phyloP scores from a whole-genome alignment of 176 grass and related monocot species.

The Oryza rufipogon region DNA sequence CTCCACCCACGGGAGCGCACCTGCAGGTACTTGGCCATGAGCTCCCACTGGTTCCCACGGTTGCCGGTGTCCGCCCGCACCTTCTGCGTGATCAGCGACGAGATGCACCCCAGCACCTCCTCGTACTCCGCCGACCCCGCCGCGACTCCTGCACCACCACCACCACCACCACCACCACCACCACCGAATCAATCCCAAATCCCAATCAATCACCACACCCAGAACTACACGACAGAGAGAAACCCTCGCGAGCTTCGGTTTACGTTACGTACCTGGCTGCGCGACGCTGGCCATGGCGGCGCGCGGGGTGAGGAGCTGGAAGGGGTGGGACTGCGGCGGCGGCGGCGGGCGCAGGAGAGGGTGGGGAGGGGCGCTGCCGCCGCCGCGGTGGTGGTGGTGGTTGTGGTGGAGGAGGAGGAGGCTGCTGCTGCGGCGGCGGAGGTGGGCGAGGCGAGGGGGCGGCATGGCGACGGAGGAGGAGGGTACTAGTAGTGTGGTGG shows the following conservation, averaged over 20 bases:
- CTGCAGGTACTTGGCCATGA: conserved; percentile 86
- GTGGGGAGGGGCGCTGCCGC: background rate
- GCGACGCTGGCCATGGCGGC: conserved; percentile 50
- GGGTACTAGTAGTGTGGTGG: conserved; percentile 14
- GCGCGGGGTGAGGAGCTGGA: conserved; percentile 16
- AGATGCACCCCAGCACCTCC: conserved; percentile 71
- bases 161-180: background rate
- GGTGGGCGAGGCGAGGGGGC: conserved; percentile 35
- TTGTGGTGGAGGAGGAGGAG: conserved; percentile 23
- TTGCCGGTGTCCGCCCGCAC: conserved; percentile 66
- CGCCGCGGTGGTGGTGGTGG: background rate
- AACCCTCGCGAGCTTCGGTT: background rate
- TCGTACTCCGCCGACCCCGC: conserved; percentile 63
- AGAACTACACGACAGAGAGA: background rate
- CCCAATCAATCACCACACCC: background rate
- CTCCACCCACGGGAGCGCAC: conserved; percentile 28
- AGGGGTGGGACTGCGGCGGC: background rate
- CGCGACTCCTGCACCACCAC: conserved; percentile 26
- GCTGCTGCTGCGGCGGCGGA: conserved; percentile 20
- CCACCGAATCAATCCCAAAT: background rate
- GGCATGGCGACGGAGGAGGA: conserved; percentile 45
- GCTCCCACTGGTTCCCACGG: conserved; percentile 72
- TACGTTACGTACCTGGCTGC: conserved; percentile 34
- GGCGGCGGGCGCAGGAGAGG: background rate
- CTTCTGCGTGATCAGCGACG: conserved; percentile 82